Conservation (phyloP, 106 monocot genomes). For the Acanthochlamys bracteata region DNA sequence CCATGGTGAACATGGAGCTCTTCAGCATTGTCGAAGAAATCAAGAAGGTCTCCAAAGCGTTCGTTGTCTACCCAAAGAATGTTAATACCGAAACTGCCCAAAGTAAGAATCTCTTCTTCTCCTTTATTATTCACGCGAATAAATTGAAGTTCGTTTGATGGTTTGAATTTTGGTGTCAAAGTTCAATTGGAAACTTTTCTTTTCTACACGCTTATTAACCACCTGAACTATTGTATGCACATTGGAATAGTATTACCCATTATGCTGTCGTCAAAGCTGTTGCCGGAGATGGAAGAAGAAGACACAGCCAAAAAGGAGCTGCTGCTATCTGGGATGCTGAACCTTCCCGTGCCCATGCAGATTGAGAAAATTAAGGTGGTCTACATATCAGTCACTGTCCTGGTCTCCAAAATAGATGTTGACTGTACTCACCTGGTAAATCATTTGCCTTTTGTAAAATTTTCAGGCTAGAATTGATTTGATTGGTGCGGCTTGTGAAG, state of each 20-base stretch:
- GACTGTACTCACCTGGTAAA: neutral
- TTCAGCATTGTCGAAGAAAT: constrained; percentile 95
- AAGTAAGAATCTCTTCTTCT: constrained; percentile 32
- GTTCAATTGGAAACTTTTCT: neutral
- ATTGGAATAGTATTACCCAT: constrained; percentile 74
- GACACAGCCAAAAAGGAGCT: constrained; percentile 77
- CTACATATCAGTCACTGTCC: neutral
- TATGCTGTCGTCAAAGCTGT: constrained; percentile 92
- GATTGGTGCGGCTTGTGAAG: constrained; percentile 82
- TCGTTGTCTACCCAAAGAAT: constrained; percentile 81
- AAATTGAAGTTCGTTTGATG: too few relatives aligned
- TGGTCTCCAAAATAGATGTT: too few relatives aligned
- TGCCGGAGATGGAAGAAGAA: constrained; percentile 95
- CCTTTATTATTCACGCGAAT: too few relatives aligned
- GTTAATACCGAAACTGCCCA: constrained; percentile 79
- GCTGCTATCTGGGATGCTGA: constrained; percentile 56
- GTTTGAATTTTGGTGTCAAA: too few relatives aligned
- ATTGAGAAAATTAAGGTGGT: constrained; percentile 89
- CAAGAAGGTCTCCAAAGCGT: constrained; percentile 94
- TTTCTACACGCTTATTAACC: neutral
- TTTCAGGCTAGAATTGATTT: constrained; percentile 86
- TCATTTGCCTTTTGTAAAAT: constrained; percentile 1
- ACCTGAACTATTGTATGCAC: neutral
- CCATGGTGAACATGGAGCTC: constrained; percentile 98
- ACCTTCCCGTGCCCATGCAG: constrained; percentile 68